Base-by-base conservation (phyloP, 345 rosid species). In the Salix purpurea region DNA sequence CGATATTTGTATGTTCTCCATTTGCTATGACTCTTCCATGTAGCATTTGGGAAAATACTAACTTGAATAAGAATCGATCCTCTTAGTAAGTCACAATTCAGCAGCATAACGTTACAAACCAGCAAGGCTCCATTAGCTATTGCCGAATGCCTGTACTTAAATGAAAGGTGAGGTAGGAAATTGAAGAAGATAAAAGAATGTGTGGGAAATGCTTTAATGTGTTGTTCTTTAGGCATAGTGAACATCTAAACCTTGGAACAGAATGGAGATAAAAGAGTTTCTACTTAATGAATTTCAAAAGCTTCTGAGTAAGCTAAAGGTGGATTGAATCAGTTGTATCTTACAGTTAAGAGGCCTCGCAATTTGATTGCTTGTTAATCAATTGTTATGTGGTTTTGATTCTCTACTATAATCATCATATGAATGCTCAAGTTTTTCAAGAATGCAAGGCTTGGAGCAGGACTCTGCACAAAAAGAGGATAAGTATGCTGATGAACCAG, bases 1-100 rank as follows among this genome's bases (percentile, higher is more conserved):
- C 91, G 72, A 87, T 85, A 87, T 88, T 11, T 21, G 97, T 93
- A 39, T 92, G 92, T 42, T 83, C 82, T 13, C 79, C 73, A 65
- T 71, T 75, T 8, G 88, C 93, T 37, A 90, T 90, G 36, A 92
- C 91, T 40, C 44, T 40, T 40, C 44, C 44, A 40, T 10, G 44
- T 40, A 40, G 44, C 64, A 87, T 84, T 71, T 92, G 92, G 70
- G 92, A 85, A 40, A 90, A 46, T 14, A 90, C 91, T 7, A 84
- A 90, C 81, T 90, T 89, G 73, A 89, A 82, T 14, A 90, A 88
- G 75, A 83, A 87, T 3, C 80, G 76, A 67, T 84, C 79, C 68
- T 92, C 86, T 84, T 88, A 30, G 68, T n/a, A 15, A 65, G 6
- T 39, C 34, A 4, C 6, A n/a, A 10, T 14, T 10, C 6, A 13